Percentiles rank a stretch among this genome's conserved stretches.
phyloP scores from a whole-genome alignment of 257 asterid species.

The Fraxinus excelsior region DNA sequence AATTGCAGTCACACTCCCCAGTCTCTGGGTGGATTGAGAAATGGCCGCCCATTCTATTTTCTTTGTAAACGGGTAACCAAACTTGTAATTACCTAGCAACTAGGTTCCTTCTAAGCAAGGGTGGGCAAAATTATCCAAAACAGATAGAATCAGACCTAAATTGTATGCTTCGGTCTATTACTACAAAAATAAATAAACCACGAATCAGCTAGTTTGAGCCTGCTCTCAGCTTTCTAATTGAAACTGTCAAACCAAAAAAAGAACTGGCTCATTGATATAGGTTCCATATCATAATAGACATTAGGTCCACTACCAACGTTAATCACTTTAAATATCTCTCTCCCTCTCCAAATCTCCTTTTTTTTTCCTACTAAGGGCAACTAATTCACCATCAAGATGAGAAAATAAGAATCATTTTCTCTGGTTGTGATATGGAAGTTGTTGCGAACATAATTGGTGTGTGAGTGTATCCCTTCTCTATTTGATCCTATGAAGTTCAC shows the following conservation, averaged over 20 bases:
- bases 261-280: background rate
- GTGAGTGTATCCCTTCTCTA: background rate
- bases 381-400: slow-evolving; percentile 3
- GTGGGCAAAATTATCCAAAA: background rate
- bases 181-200: background rate
- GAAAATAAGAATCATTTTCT: background rate
- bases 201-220: background rate
- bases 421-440: background rate
- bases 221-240: background rate
- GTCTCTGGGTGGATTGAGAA: background rate
- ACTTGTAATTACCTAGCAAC: background rate
- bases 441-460: too few relatives aligned
- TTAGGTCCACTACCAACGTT: background rate
- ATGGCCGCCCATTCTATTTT: background rate
- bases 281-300: background rate
- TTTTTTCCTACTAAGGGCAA: background rate
- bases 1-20: background rate
- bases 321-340: background rate
- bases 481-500: background rate
- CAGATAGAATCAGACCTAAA: background rate
- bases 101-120: background rate
- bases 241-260: background rate
- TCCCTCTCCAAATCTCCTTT: background rate
- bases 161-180: background rate
- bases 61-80: background rate